Evolutionary conservation across 257 asterid genomes (phyloP).

Genomic region (Jasminum sambac): DNA sequence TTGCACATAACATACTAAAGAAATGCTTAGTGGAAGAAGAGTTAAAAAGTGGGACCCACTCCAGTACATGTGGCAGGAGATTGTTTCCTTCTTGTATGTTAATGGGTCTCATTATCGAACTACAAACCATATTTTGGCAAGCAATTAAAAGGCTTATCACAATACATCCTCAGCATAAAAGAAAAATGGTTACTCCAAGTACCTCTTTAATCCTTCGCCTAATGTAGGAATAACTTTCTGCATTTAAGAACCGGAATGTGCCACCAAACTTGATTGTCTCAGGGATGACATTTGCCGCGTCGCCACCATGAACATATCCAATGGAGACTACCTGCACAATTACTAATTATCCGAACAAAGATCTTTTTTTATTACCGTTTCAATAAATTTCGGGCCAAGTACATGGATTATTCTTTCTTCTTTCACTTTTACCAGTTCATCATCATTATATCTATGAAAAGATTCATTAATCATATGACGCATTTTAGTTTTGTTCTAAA

Average conservation of each 20-base stretch:
- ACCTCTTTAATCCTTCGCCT: constrained; percentile 79
- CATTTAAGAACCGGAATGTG: constrained; percentile 64
- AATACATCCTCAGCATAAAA: background rate
- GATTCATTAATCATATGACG: background rate
- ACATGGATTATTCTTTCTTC: background rate
- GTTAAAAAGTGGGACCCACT: background rate
- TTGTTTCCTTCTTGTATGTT: too few relatives aligned
- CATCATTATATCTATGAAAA: background rate
- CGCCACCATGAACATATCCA: constrained; percentile 66
- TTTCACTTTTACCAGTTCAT: background rate
- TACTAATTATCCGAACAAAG: background rate
- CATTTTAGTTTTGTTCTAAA: background rate
- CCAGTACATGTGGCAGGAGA: too few relatives aligned
- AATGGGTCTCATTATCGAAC: background rate
- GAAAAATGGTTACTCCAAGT: background rate
- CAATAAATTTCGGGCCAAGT: background rate
- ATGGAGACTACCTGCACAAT: constrained; percentile 61
- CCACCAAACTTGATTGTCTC: constrained; percentile 78
- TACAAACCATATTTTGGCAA: background rate
- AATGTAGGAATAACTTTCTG: constrained; percentile 50
- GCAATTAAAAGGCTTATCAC: background rate
- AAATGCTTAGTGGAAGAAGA: background rate
- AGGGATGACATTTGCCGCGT: constrained; percentile 69
- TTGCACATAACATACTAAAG: background rate
- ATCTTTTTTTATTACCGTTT: background rate